A percentile compares a stretch with the other conserved stretches of the same genome.
Conservation (phyloP, 192 early-diverging fungal genomes). For the Backusella parvicylindrica region DNA sequence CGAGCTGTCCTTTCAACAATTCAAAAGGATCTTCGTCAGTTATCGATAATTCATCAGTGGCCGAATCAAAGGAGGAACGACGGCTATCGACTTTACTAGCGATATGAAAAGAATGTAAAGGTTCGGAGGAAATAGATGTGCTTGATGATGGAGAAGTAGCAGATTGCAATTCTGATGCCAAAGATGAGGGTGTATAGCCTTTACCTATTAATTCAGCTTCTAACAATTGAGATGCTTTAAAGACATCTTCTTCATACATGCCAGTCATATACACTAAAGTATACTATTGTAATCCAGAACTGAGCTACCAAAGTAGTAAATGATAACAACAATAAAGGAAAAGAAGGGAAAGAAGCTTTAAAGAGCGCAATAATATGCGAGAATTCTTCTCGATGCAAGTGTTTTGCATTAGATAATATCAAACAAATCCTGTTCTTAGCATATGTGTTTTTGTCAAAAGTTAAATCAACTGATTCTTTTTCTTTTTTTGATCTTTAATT, state of each 20-base stretch:
- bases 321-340: background rate
- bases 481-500: too few species aligned
- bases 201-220: background rate
- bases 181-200: background rate
- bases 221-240: background rate
- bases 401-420: background rate
- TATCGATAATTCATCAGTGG: background rate
- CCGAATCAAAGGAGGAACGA: background rate
- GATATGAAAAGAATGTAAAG: background rate
- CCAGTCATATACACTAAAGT: background rate
- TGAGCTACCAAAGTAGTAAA: too few species aligned
- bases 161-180: background rate
- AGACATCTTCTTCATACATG: background rate
- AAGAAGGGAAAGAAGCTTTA: background rate
- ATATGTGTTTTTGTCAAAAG: background rate
- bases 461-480: background rate
- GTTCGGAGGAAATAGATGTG: background rate
- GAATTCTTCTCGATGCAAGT: background rate
- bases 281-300: too few species aligned
- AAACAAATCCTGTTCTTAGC: background rate
- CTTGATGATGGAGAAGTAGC: background rate
- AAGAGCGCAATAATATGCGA: background rate
- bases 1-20: slow-evolving; percentile 13
- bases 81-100: background rate
- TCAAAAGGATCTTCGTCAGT: slow-evolving; percentile 9